Evolutionary conservation across 192 early-diverging fungal genomes (phyloP).

Genomic region (Radiomyces spectabilis): DNA sequence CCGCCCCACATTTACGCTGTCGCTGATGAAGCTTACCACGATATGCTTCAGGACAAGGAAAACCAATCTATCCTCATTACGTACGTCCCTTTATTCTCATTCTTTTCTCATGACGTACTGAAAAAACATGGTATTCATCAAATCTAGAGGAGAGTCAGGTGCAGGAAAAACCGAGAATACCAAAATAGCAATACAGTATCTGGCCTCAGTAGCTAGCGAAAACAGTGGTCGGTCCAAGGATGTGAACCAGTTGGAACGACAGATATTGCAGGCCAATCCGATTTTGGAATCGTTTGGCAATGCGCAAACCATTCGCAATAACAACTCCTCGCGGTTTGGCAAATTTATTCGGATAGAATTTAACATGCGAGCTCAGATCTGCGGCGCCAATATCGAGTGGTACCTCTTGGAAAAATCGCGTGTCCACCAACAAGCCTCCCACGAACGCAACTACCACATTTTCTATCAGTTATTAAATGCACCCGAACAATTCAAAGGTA

Average conservation of each 20-base stretch:
- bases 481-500: slow-evolving; percentile 62
- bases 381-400: slow-evolving; percentile 94
- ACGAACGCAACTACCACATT: slow-evolving; percentile 95
- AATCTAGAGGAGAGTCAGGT: slow-evolving; percentile 91
- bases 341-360: slow-evolving; percentile 99
- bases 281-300: slow-evolving; percentile 98
- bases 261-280: slow-evolving; percentile 92
- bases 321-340: slow-evolving; percentile 98
- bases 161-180: slow-evolving; percentile 99
- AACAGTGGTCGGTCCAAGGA: too few relatives aligned
- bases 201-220: slow-evolving; percentile 85
- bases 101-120: too few relatives aligned
- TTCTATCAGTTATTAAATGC: slow-evolving; percentile 98
- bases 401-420: slow-evolving; percentile 97
- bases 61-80: slow-evolving; percentile 98
- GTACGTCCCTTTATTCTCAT: slow-evolving; percentile 39
- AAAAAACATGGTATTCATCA: too few relatives aligned
- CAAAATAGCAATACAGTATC: slow-evolving; percentile 97
- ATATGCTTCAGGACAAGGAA: slow-evolving; percentile 89
- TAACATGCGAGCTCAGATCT: slow-evolving; percentile 74
- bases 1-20: slow-evolving; percentile 90
- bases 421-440: slow-evolving; percentile 84
- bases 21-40: slow-evolving; percentile 91
- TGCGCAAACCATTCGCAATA: slow-evolving; percentile 96
- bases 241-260: slow-evolving; percentile 67